A percentile compares a stretch with the other conserved stretches of the same genome.
Conservation (phyloP, 2,329 filamentous ascomycete species). For the Cercospora canescens region DNA sequence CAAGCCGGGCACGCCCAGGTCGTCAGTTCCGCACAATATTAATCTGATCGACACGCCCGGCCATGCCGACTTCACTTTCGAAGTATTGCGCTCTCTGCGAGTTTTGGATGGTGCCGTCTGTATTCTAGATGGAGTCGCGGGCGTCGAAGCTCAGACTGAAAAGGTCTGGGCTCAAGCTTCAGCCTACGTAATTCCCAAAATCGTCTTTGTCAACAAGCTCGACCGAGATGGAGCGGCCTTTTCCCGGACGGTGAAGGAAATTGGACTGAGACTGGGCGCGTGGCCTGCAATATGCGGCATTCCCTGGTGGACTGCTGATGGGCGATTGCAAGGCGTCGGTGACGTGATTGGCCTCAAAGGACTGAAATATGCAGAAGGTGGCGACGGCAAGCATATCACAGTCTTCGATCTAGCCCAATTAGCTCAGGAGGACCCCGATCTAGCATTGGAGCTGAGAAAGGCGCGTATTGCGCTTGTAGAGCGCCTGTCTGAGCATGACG, state of each 20-base stretch:
- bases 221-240: slow-evolving; percentile 82
- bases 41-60: slow-evolving; percentile 96
- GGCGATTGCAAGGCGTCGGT: slow-evolving; percentile 77
- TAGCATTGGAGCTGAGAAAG: slow-evolving; percentile 68
- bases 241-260: slow-evolving; percentile 79
- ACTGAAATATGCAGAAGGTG: slow-evolving; percentile 69
- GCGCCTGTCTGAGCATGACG: slow-evolving; percentile 83
- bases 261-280: slow-evolving; percentile 73
- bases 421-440: slow-evolving; percentile 47
- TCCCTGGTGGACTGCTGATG: slow-evolving; percentile 80
- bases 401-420: slow-evolving; percentile 58
- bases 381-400: slow-evolving; percentile 59
- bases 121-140: slow-evolving; percentile 87
- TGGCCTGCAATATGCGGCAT: slow-evolving; percentile 94
- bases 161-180: slow-evolving; percentile 93
- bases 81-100: slow-evolving; percentile 85
- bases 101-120: slow-evolving; percentile 90
- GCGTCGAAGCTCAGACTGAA: slow-evolving; percentile 95
- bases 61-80: slow-evolving; percentile 96
- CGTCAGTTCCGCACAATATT: slow-evolving; percentile 65
- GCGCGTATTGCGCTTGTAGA: slow-evolving; percentile 81
- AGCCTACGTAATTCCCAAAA: slow-evolving; percentile 78
- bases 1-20: slow-evolving; percentile 43
- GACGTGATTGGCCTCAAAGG: slow-evolving; percentile 77
- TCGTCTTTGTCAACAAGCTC: slow-evolving; percentile 82